Evolutionary conservation across 1,284 basidiomycete species (phyloP).

Genomic region (Rhodotorula sp.): DNA sequence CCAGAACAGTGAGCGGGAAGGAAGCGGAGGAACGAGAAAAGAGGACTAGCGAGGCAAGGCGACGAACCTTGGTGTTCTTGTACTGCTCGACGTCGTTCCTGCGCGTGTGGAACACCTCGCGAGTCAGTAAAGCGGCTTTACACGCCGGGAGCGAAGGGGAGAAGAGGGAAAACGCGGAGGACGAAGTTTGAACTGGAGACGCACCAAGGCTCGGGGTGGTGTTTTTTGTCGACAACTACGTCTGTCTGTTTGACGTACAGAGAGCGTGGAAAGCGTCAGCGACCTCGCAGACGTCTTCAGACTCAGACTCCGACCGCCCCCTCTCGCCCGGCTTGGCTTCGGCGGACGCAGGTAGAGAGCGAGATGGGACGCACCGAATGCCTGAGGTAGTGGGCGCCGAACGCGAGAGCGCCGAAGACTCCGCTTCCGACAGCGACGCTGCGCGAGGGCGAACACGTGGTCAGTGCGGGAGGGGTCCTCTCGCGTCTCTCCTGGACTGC

Average conservation of each 20-base stretch:
- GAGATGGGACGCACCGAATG: conserved; percentile 21
- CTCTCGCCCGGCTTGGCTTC: no score
- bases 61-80: conserved; percentile 42
- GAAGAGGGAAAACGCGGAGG: no score
- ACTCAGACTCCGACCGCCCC: neutral
- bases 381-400: conserved; percentile 43
- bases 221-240: conserved; percentile 38
- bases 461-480: neutral
- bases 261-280: no score
- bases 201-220: conserved; percentile 41
- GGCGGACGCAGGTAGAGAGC: no score
- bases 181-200: no score
- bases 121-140: no score
- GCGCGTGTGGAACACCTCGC: no score
- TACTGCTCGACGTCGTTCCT: conserved; percentile 43
- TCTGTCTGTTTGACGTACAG: conserved; percentile 16
- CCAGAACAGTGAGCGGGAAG: no score
- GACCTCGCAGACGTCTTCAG: no score
- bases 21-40: neutral
- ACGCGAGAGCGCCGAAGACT: conserved; percentile 42
- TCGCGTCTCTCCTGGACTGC: no score
- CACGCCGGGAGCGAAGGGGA: no score
- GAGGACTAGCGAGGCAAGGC: neutral
- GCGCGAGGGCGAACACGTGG: neutral
- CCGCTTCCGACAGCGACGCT: conserved; percentile 41